phyloP scores from a whole-genome alignment of 352 stramenopile genomes.

The Hyaloperonospora brassicae region DNA sequence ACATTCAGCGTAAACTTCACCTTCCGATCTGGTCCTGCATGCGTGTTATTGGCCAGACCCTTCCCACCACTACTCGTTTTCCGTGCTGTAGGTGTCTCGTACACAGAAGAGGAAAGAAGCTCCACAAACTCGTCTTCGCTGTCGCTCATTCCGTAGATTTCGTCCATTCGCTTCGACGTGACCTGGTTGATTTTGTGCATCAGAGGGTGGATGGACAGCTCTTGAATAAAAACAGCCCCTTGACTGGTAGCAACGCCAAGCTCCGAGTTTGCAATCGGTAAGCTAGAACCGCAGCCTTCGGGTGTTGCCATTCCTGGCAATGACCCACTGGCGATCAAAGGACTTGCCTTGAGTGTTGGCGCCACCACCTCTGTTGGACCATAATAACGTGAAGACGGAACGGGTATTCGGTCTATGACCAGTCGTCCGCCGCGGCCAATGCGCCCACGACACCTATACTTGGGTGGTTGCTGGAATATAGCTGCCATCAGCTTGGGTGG shows the following conservation, averaged over 20 bases:
- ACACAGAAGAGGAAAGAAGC: conserved; percentile 44
- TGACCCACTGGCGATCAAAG: not conserved
- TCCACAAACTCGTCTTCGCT: conserved; percentile 76
- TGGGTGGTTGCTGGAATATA: conserved; percentile 60
- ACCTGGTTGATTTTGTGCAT: conserved; percentile 43
- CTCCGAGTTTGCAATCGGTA: conserved; percentile 8
- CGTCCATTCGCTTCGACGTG: conserved; percentile 51
- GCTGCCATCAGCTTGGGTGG: conserved; percentile 51
- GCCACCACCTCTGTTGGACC: conserved; percentile 39
- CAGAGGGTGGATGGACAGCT: conserved; percentile 45
- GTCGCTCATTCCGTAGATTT: conserved; percentile 83
- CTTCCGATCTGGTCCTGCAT: conserved; percentile 24
- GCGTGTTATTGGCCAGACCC: conserved; percentile 12
- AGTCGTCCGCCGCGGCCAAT: conserved; percentile 65
- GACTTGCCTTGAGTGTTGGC: conserved; percentile 27
- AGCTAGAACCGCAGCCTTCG: conserved; percentile 5
- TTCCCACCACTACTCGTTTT: conserved; percentile 29
- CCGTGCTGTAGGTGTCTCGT: conserved; percentile 30
- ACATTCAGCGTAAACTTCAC: conserved; percentile 58
- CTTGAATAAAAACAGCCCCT: conserved; percentile 54
- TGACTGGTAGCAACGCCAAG: conserved; percentile 28
- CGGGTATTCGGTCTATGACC: conserved; percentile 67
- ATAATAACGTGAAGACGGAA: conserved; percentile 49
- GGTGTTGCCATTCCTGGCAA: conserved; percentile 1
- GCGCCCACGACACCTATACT: conserved; percentile 61